Percentiles rank a stretch among this genome's conserved stretches.
Conservation (phyloP, 1,284 basidiomycete species). For the Naganishia liquefaciens region DNA sequence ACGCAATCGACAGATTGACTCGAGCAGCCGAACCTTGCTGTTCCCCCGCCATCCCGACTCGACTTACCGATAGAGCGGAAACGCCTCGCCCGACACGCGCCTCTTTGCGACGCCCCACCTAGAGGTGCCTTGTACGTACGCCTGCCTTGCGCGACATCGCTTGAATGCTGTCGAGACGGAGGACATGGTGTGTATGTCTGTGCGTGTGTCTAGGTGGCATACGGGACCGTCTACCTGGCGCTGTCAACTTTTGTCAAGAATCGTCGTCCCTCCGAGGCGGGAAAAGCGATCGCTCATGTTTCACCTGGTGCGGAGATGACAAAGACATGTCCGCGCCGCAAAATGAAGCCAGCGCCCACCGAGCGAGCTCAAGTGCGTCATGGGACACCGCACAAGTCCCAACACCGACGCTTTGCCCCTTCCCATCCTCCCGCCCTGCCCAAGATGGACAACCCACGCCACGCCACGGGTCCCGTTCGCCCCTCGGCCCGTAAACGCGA, state of each 20-base stretch:
- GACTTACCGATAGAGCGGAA: conserved; percentile 23
- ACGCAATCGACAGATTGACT: too few relatives aligned
- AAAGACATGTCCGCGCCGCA: too few relatives aligned
- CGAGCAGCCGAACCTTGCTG: too few relatives aligned
- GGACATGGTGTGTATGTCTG: background rate
- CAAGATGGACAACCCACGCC: background rate
- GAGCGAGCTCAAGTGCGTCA: background rate
- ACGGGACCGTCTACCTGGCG: background rate
- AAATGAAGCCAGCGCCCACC: background rate
- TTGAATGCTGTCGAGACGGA: background rate
- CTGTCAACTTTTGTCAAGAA: background rate
- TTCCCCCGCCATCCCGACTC: too few relatives aligned
- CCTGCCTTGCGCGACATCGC: background rate
- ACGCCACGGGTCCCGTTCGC: conserved; percentile 13
- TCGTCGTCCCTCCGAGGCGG: too few relatives aligned
- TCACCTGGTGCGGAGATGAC: background rate
- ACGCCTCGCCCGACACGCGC: background rate
- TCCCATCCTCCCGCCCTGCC: background rate
- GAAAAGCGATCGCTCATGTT: background rate
- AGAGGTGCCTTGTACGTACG: background rate
- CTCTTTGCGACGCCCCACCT: background rate
- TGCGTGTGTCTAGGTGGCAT: too few relatives aligned
- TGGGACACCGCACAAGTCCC: background rate
- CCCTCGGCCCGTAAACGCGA: background rate
- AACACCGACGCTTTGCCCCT: background rate